Percentiles rank a stretch among this genome's conserved stretches.
Conservation (phyloP, 2,329 filamentous ascomycete species). For the Penicillium occitanis region DNA sequence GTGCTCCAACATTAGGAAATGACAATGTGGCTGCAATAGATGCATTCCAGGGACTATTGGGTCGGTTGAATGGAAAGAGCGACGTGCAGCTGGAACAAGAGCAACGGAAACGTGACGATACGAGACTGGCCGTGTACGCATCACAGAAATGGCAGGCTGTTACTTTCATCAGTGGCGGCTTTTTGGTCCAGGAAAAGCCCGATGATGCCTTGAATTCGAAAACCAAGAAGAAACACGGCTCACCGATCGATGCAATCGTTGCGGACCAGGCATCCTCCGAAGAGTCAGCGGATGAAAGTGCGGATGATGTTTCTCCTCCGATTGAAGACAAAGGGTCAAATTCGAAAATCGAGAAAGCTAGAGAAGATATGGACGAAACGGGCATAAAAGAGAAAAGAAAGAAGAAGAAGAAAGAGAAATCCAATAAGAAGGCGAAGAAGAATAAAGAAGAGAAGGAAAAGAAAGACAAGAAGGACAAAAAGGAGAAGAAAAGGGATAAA, state of each 20-base stretch:
- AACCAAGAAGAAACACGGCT: conserved; percentile 27
- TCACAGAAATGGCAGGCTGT: conserved; percentile 75
- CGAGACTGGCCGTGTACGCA: conserved; percentile 71
- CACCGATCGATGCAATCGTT: conserved; percentile 18
- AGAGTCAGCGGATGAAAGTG: neutral
- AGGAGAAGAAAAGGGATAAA: conserved; percentile 29
- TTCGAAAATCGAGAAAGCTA: neutral
- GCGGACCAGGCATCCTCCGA: neutral
- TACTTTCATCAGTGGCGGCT: conserved; percentile 83
- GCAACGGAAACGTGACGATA: conserved; percentile 64
- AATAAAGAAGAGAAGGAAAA: conserved; percentile 12
- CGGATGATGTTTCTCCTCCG: neutral
- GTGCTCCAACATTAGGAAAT: conserved; percentile 64
- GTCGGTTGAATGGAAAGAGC: conserved; percentile 83
- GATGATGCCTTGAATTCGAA: conserved; percentile 44
- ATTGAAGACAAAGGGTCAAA: neutral
- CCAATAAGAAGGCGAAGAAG: conserved; percentile 9
- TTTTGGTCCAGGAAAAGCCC: conserved; percentile 61
- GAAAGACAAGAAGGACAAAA: conserved; percentile 13
- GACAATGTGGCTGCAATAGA: conserved; percentile 79
- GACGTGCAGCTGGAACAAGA: conserved; percentile 71
- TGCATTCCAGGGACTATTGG: conserved; percentile 80
- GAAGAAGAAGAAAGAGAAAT: conserved; percentile 39
- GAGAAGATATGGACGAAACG: neutral
- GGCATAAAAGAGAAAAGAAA: conserved; percentile 35